Evolutionary conservation across 106 monocot genomes (phyloP).

Genomic region (Acorus calamus): DNA sequence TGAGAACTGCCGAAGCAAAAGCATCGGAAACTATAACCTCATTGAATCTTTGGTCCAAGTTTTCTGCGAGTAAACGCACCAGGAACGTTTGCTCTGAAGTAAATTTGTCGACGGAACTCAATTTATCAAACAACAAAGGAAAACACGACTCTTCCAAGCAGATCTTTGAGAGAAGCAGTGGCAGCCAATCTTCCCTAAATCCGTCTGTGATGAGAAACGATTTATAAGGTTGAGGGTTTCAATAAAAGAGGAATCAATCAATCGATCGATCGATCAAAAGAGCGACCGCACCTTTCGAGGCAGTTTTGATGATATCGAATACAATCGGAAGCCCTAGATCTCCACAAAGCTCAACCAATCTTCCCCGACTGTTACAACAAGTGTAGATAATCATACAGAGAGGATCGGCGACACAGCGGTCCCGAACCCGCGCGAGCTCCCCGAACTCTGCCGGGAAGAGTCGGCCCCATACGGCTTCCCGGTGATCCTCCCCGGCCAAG

Average conservation of each 20-base stretch:
- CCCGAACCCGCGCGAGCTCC: constrained; percentile 26
- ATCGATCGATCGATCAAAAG: too few species aligned
- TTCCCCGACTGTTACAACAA: constrained; percentile 28
- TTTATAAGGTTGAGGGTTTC: background rate
- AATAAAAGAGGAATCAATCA: background rate
- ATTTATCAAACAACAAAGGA: constrained; percentile 24
- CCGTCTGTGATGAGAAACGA: constrained; percentile 33
- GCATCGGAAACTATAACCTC: constrained; percentile 29
- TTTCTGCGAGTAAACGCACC: constrained; percentile 42
- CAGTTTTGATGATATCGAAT: constrained; percentile 34
- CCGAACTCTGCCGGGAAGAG: constrained; percentile 36
- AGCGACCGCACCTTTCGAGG: constrained; percentile 20
- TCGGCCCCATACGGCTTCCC: constrained; percentile 33
- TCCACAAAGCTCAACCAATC: constrained; percentile 39
- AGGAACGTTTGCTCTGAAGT: constrained; percentile 57
- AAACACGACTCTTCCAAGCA: constrained; percentile 65
- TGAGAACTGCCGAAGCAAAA: constrained; percentile 30
- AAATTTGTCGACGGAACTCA: constrained; percentile 20
- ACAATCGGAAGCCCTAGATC: constrained; percentile 34
- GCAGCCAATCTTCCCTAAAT: constrained; percentile 62
- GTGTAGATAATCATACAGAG: constrained; percentile 64
- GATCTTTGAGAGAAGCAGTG: constrained; percentile 51
- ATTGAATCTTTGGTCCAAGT: constrained; percentile 33
- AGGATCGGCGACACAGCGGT: constrained; percentile 25
- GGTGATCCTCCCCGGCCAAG: constrained; percentile 43